Conservation (phyloP, 805 yeast species). For the Saturnispora quitensis region DNA sequence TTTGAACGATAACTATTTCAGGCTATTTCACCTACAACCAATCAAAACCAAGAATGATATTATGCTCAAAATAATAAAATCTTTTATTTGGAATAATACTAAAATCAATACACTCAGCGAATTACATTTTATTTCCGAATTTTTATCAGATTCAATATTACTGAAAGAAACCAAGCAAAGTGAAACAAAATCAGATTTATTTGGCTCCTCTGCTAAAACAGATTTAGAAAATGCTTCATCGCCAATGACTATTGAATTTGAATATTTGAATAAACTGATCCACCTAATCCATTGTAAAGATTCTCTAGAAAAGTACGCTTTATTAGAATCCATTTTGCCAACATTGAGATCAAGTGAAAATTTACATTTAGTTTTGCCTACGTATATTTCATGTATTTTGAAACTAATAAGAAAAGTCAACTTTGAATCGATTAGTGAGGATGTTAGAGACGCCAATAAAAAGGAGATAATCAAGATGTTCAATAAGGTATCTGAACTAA, state of each 20-base stretch:
- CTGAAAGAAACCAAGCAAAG: slow-evolving; percentile 25
- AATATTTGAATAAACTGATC: slow-evolving; percentile 57
- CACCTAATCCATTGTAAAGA: slow-evolving; percentile 51
- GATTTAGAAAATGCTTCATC: slow-evolving; percentile 8
- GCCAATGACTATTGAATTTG: slow-evolving; percentile 37
- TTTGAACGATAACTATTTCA: slow-evolving; percentile 38
- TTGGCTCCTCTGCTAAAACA: slow-evolving; percentile 20
- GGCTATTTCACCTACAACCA: slow-evolving; percentile 47
- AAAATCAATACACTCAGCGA: slow-evolving; percentile 37
- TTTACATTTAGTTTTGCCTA: slow-evolving; percentile 52
- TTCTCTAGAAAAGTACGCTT: slow-evolving; percentile 33
- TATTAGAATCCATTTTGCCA: slow-evolving; percentile 37
- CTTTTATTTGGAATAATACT: slow-evolving; percentile 35
- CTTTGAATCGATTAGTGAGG: slow-evolving; percentile 14
- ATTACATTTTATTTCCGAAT: slow-evolving; percentile 50
- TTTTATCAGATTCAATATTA: slow-evolving; percentile 44
- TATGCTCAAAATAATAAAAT: slow-evolving; percentile 52
- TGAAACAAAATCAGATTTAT: slow-evolving; percentile 14
- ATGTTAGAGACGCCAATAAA: slow-evolving; percentile 7
- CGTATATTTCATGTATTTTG: slow-evolving; percentile 56
- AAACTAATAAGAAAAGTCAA: slow-evolving; percentile 40
- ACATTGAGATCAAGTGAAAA: slow-evolving; percentile 43
- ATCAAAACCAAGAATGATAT: slow-evolving; percentile 44
- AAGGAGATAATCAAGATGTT: slow-evolving; percentile 34
- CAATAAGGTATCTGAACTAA: slow-evolving; percentile 61